Percentiles rank a stretch among this genome's conserved stretches.
Conservation (phyloP, 441 rosid genomes). For the Rhodomyrtus psidioides region DNA sequence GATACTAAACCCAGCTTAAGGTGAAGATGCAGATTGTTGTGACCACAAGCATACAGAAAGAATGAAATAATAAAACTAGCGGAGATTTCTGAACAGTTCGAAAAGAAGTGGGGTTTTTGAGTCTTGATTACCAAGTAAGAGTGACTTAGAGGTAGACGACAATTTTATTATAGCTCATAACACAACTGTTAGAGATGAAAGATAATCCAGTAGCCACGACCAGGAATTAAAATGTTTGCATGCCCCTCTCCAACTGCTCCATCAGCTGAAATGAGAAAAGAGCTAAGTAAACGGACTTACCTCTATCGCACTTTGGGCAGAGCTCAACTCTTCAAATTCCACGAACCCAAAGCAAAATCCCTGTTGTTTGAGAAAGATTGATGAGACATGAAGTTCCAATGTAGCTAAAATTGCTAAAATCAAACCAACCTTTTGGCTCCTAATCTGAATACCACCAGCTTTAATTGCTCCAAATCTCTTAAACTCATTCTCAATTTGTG, state of each 20-base stretch:
- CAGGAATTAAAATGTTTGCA: neutral
- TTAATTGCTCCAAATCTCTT: constrained; percentile 72
- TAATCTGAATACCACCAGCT: constrained; percentile 74
- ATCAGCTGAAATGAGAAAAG: neutral
- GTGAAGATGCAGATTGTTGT: neutral
- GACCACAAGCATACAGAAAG: neutral
- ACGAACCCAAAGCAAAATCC: constrained; percentile 85
- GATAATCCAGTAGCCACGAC: neutral
- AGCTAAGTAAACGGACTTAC: constrained; percentile 16
- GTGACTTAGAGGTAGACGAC: neutral
- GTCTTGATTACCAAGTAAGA: neutral
- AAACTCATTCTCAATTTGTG: constrained; percentile 62
- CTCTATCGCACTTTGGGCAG: constrained; percentile 83
- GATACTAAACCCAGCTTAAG: neutral
- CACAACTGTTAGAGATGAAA: neutral
- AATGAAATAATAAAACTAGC: neutral
- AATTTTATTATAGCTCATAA: neutral
- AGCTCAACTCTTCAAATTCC: constrained; percentile 65
- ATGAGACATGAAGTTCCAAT: neutral
- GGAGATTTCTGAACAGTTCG: neutral
- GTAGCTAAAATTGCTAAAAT: neutral
- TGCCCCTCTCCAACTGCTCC: neutral
- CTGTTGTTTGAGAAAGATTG: constrained; percentile 23
- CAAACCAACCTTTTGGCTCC: constrained; percentile 42
- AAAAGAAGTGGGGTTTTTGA: neutral